Conservation (phyloP, 768 basidiomycete species). For the Suillus alpinus region DNA sequence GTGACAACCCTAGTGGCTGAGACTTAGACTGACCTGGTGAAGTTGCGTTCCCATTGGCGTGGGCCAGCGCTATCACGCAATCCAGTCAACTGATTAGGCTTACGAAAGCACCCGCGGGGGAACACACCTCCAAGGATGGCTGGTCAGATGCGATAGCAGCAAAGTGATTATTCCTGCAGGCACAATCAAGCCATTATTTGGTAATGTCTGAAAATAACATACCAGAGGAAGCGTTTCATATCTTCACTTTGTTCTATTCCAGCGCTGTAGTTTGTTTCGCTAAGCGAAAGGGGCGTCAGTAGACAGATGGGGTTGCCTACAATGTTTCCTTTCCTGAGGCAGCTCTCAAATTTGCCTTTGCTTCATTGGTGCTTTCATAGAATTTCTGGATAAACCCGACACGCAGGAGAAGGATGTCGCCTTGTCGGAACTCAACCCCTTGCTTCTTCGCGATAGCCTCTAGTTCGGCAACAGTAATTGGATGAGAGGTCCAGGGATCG, state of each 20-base stretch:
- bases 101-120: not conserved
- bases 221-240: conserved; percentile 76
- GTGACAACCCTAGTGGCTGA: not conserved
- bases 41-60: conserved; percentile 42
- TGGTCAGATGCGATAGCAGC: conserved; percentile 68
- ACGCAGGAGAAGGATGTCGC: conserved; percentile 59
- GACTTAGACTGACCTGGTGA: conserved; percentile 49
- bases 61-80: conserved; percentile 49
- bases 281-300: not conserved
- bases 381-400: conserved; percentile 65
- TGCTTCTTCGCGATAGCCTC: conserved; percentile 57
- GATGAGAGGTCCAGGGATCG: conserved; percentile 59
- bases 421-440: conserved; percentile 55
- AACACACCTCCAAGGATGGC: conserved; percentile 56
- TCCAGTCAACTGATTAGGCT: conserved; percentile 8
- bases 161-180: conserved; percentile 67
- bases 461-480: conserved; percentile 51
- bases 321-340: conserved; percentile 44
- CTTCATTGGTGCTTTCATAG: conserved; percentile 38
- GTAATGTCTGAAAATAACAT: conserved; percentile 12
- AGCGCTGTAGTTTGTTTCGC: conserved; percentile 38
- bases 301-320: conserved; percentile 33
- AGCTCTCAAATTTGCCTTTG: conserved; percentile 39
- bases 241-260: conserved; percentile 68
- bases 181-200: not conserved